Evolutionary conservation across 768 basidiomycete species (phyloP).

Genomic region (Leccinum longicurvipes): DNA sequence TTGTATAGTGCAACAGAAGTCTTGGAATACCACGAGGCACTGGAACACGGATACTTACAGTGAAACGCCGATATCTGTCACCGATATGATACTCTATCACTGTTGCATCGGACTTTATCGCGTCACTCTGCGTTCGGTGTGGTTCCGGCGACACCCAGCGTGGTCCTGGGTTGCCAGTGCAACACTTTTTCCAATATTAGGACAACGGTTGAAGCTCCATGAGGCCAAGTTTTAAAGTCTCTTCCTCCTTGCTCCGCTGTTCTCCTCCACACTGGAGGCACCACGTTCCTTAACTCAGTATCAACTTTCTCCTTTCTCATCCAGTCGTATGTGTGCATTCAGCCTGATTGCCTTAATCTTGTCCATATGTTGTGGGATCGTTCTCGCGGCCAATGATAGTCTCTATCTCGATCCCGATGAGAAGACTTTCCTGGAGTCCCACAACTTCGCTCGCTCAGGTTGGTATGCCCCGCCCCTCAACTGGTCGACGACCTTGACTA

Average conservation of each 20-base stretch:
- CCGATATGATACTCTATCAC: not conserved
- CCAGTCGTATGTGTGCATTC: slow-evolving; percentile 9
- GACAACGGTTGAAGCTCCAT: not conserved
- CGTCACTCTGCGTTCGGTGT: not conserved
- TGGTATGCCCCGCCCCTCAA: slow-evolving; percentile 42
- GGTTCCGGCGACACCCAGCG: not conserved
- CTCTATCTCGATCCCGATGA: slow-evolving; percentile 11
- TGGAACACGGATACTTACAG: not conserved
- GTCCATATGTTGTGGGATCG: slow-evolving; percentile 13
- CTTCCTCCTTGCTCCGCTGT: not conserved
- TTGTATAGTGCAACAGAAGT: not conserved
- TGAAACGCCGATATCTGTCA: not conserved
- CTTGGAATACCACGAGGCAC: not conserved
- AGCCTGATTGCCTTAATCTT: slow-evolving; percentile 5
- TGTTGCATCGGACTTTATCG: not conserved
- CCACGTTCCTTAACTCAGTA: not conserved
- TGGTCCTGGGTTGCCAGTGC: not conserved
- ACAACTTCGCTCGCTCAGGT: slow-evolving; percentile 45
- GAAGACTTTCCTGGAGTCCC: slow-evolving; percentile 39
- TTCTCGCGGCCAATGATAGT: slow-evolving; percentile 10
- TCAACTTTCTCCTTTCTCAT: slow-evolving; percentile 3
- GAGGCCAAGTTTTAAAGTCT: not conserved
- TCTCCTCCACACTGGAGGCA: not conserved
- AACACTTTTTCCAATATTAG: not conserved
- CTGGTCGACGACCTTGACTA: slow-evolving; percentile 49